These are phyloP conservation scores for Calonectria leucothoes DNA, from an alignment of 2,329 filamentous ascomycete species.

Conservation along the genomic window DNA sequence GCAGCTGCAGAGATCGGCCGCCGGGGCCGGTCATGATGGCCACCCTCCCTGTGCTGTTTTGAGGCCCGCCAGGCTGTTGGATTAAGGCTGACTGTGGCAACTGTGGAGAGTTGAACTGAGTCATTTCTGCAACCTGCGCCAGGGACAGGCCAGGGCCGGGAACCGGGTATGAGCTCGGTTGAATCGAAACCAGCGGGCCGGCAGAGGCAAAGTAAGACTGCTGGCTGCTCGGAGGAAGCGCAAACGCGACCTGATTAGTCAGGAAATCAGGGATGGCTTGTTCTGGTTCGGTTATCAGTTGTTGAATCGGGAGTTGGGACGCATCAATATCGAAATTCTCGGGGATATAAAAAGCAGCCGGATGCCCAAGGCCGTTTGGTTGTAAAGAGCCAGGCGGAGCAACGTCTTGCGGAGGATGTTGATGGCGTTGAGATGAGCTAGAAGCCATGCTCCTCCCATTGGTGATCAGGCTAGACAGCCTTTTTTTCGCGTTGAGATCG, in stretches of 20 bases:
- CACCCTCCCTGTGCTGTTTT: too few species aligned
- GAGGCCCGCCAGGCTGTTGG: not conserved
- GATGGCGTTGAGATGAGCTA: not conserved
- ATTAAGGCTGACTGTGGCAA: not conserved
- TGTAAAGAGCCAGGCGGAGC: too few species aligned
- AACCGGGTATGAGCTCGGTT: too few species aligned
- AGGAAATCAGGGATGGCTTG: not conserved
- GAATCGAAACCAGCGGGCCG: not conserved
- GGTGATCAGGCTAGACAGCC: not conserved
- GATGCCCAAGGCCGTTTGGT: too few species aligned
- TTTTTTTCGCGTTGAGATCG: not conserved
- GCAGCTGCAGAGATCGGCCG: not conserved
- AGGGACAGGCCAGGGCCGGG: not conserved
- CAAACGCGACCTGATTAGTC: too few species aligned
- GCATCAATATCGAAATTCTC: too few species aligned
- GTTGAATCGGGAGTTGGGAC: not conserved
- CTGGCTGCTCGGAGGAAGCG: not conserved
- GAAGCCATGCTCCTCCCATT: too few species aligned
- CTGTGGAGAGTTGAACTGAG: too few species aligned
- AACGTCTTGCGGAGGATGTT: not conserved
- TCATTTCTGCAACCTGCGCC: not conserved
- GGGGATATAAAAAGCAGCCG: too few species aligned
- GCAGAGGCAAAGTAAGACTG: not conserved
- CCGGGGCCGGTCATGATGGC: not conserved
- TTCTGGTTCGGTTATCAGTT: not conserved